phyloP scores from a whole-genome alignment of 306 rosid genomes.

The Cucumis hystrix region DNA sequence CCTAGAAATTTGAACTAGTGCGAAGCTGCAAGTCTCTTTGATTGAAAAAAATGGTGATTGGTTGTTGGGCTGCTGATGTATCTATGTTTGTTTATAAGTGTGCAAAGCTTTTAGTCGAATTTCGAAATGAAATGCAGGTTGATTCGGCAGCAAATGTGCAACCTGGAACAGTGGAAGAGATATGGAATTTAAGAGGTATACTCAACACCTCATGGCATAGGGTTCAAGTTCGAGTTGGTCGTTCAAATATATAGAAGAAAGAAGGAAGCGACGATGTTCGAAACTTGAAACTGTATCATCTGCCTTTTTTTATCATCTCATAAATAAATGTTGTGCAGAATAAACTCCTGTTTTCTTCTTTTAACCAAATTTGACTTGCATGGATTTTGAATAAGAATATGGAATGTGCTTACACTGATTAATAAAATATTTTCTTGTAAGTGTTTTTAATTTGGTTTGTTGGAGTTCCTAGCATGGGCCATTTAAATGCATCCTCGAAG shows the following conservation, averaged over 20 bases:
- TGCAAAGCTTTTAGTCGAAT: neutral
- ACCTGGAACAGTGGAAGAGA: slow-evolving; percentile 66
- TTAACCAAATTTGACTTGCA: neutral
- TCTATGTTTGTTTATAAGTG: neutral
- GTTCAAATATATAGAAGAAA: slow-evolving; percentile 40
- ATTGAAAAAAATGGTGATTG: neutral
- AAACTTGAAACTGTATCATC: too few relatives aligned
- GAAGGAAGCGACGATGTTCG: too few relatives aligned
- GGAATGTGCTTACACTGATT: neutral
- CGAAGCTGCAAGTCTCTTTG: neutral
- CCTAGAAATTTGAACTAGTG: neutral
- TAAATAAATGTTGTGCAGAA: too few relatives aligned
- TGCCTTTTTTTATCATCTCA: too few relatives aligned
- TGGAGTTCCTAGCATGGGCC: too few relatives aligned
- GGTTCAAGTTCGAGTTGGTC: slow-evolving; percentile 60
- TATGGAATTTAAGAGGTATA: slow-evolving; percentile 91
- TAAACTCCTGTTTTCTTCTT: neutral
- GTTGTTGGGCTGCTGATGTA: too few relatives aligned
- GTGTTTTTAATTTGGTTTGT: neutral
- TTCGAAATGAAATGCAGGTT: slow-evolving; percentile 31
- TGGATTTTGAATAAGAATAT: neutral
- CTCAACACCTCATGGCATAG: slow-evolving; percentile 89
- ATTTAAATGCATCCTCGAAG: too few relatives aligned
- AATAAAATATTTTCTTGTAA: neutral
- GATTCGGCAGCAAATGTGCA: slow-evolving; percentile 87